phyloP scores from a whole-genome alignment of 2,329 filamentous ascomycete species.

The Aureobasidium sp. region DNA sequence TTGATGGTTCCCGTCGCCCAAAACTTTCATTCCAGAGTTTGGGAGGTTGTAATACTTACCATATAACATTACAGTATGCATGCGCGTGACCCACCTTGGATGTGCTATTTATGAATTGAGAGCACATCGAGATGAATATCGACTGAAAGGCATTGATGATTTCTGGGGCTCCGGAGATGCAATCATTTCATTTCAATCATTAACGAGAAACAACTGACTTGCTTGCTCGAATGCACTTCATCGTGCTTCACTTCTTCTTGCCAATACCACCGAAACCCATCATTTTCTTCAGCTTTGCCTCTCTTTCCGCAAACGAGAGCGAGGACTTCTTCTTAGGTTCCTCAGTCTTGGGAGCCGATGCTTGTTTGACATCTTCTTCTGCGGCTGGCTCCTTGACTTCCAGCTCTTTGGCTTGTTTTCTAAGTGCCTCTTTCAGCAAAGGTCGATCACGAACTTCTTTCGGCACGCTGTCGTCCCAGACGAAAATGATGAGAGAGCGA shows the following conservation, averaged over 20 bases:
- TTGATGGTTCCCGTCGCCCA: too few relatives aligned
- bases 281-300: constrained; percentile 60
- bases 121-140: too few relatives aligned
- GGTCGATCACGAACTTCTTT: constrained; percentile 47
- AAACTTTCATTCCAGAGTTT: too few relatives aligned
- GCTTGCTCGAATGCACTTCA: background rate
- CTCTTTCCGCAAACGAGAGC: constrained; percentile 23
- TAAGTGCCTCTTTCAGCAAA: constrained; percentile 54
- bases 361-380: background rate
- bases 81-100: too few relatives aligned
- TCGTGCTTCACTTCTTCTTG: constrained; percentile 52
- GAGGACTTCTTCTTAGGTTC: constrained; percentile 25
- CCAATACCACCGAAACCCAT: constrained; percentile 47
- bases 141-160: too few relatives aligned
- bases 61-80: too few relatives aligned
- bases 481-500: constrained; percentile 66
- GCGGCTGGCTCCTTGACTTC: constrained; percentile 50
- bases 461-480: constrained; percentile 63
- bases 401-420: constrained; percentile 58
- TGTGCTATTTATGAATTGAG: too few relatives aligned
- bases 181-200: background rate
- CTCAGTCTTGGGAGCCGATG: constrained; percentile 39
- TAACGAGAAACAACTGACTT: background rate
- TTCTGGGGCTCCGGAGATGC: too few relatives aligned
- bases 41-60: too few relatives aligned